Percentiles rank a stretch among this genome's conserved stretches.
These are phyloP conservation scores for Claviceps sp. DNA, from an alignment of 2,329 filamentous ascomycete species.

Conservation along the genomic window DNA sequence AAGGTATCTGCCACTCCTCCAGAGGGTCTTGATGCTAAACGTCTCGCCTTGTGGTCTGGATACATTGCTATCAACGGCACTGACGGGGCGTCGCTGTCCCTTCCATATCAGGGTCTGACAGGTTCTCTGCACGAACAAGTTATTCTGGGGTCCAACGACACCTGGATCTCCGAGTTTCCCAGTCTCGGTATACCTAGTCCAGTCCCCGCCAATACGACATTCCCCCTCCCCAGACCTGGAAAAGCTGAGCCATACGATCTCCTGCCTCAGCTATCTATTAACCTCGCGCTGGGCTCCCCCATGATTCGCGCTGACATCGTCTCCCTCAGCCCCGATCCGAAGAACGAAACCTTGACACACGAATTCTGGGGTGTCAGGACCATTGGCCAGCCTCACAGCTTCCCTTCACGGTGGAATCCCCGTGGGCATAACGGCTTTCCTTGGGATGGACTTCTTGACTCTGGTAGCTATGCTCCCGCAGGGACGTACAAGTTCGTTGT, in stretches of 20 bases:
- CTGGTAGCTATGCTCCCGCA: conserved; percentile 32
- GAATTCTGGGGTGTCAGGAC: conserved; percentile 25
- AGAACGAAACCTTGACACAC: conserved; percentile 11
- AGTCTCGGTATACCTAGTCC: conserved; percentile 6
- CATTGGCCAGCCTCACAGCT: conserved; percentile 28
- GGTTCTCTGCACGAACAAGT: conserved; percentile 20
- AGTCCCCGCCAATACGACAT: conserved; percentile 23
- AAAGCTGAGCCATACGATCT: conserved; percentile 16
- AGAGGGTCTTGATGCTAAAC: conserved; percentile 1
- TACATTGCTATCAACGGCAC: conserved; percentile 18
- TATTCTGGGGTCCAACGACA: conserved; percentile 12
- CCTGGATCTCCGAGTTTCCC: conserved; percentile 19
- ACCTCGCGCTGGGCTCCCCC: conserved; percentile 31
- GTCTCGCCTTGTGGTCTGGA: conserved; percentile 8
- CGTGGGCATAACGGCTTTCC: conserved; percentile 13
- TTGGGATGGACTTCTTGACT: conserved; percentile 34
- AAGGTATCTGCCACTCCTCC: conserved; percentile 4
- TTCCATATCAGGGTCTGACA: conserved; percentile 28
- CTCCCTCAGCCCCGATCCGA: conserved; percentile 15
- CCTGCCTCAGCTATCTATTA: conserved; percentile 26
- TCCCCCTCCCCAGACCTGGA: conserved; percentile 28
- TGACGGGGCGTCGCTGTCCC: conserved; percentile 21
- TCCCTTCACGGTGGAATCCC: conserved; percentile 22
- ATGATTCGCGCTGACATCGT: conserved; percentile 33
- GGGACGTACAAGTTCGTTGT: conserved; percentile 37